Conservation (phyloP, 805 yeast species). For the Schwanniomyces yamadae region DNA sequence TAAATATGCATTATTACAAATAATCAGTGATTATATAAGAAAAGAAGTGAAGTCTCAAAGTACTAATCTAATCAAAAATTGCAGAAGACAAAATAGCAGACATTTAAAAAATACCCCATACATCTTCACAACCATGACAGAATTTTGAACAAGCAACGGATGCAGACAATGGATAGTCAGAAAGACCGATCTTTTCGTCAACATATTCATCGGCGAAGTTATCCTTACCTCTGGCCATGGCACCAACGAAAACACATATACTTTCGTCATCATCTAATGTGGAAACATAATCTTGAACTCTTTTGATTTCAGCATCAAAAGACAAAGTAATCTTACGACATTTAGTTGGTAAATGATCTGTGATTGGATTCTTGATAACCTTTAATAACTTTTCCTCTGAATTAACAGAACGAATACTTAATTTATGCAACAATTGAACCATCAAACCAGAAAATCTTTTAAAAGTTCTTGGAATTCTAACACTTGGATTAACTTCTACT, state of each 20-base stretch:
- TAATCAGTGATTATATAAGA: neutral
- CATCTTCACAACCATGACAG: constrained; percentile 98
- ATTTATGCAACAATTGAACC: constrained; percentile 93
- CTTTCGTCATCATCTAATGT: constrained; percentile 86
- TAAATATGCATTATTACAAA: constrained; percentile 3
- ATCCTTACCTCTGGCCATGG: constrained; percentile 98
- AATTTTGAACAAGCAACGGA: constrained; percentile 97
- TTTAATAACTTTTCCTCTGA: constrained; percentile 91
- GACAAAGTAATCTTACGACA: constrained; percentile 92
- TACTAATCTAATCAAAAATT: constrained; percentile 1
- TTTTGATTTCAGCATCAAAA: constrained; percentile 83
- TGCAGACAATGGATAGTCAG: constrained; percentile 93
- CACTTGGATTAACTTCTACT: constrained; percentile 93
- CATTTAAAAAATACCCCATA: constrained; percentile 72
- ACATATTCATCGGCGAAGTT: constrained; percentile 96
- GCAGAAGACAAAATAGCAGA: neutral
- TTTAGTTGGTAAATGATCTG: constrained; percentile 94
- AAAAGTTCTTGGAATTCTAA: constrained; percentile 96
- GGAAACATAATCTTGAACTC: constrained; percentile 84
- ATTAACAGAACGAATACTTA: constrained; percentile 90
- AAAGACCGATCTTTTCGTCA: constrained; percentile 93
- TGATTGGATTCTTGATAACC: constrained; percentile 95
- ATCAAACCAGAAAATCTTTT: constrained; percentile 96
- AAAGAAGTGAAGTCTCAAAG: constrained; percentile 5
- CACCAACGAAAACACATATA: constrained; percentile 97